phyloP scores from a whole-genome alignment of 106 monocot species.

The Apostasia ramifera region DNA sequence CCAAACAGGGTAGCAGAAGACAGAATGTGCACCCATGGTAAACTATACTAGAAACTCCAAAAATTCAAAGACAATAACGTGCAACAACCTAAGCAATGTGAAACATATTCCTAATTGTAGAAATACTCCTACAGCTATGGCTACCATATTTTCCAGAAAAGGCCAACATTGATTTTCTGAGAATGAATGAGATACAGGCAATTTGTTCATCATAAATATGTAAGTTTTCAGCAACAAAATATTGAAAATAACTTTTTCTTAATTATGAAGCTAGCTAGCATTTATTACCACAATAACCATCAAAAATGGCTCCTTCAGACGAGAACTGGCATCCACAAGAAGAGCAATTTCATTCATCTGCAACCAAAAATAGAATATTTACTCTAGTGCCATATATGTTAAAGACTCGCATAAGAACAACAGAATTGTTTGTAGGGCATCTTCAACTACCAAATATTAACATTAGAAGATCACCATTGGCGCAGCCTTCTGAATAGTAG shows the following conservation, averaged over 20 bases:
- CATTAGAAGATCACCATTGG: conserved; percentile 99
- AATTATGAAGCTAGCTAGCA: neutral
- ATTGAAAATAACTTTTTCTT: neutral
- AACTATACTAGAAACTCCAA: too few relatives aligned
- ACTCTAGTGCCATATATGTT: conserved; percentile 20
- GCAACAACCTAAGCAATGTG: too few relatives aligned
- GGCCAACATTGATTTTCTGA: too few relatives aligned
- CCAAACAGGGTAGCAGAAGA: too few relatives aligned
- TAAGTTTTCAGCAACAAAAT: too few relatives aligned
- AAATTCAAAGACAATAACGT: too few relatives aligned
- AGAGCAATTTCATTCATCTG: conserved; percentile 93
- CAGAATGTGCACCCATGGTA: too few relatives aligned
- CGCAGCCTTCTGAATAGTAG: conserved; percentile 67
- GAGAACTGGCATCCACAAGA: conserved; percentile 72
- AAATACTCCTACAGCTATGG: too few relatives aligned
- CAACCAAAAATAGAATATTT: conserved; percentile 22
- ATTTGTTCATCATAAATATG: too few relatives aligned
- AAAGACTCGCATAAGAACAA: conserved; percentile 14
- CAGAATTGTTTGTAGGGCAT: conserved; percentile 46
- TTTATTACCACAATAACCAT: conserved; percentile 87
- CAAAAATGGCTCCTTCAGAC: conserved; percentile 91
- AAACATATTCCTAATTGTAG: too few relatives aligned
- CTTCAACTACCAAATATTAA: conserved; percentile 95
- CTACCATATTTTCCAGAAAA: too few relatives aligned
- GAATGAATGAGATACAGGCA: too few relatives aligned